Evolutionary conservation across 768 basidiomycete species (phyloP).

Genomic region (Rhizopogon salebrosus): DNA sequence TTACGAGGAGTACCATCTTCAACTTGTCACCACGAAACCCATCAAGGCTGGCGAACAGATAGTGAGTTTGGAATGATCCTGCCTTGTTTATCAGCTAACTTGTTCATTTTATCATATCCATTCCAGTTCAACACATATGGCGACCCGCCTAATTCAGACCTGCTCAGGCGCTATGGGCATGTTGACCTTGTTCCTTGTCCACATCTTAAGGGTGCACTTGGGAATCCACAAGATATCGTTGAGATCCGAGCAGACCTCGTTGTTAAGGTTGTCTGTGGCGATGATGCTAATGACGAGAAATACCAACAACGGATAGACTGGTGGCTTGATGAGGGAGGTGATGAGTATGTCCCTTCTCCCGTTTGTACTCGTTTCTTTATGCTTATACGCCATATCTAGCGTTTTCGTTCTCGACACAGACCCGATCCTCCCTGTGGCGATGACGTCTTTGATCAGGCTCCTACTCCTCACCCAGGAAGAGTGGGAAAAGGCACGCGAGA

Average conservation of each 20-base stretch:
- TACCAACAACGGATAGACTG: constrained; percentile 73
- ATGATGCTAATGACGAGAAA: constrained; percentile 2
- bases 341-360: constrained; percentile 58
- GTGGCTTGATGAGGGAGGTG: constrained; percentile 88
- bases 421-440: constrained; percentile 44
- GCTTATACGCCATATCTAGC: constrained; percentile 25
- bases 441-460: constrained; percentile 63
- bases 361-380: not conserved
- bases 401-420: constrained; percentile 52
- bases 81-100: not conserved
- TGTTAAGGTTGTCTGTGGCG: constrained; percentile 34
- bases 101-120: not conserved
- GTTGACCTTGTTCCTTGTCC: constrained; percentile 69
- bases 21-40: constrained; percentile 74
- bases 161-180: constrained; percentile 92
- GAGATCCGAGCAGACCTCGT: constrained; percentile 73
- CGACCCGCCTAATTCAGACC: constrained; percentile 86
- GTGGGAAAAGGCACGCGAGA: constrained; percentile 54
- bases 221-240: constrained; percentile 78
- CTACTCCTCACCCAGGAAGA: constrained; percentile 51
- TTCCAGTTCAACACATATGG: constrained; percentile 92
- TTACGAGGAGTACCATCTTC: constrained; percentile 63
- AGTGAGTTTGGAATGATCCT: constrained; percentile 38
- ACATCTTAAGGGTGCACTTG: constrained; percentile 28
- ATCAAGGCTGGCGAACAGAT: constrained; percentile 85